These are phyloP conservation scores for Meripilus lineatus DNA, from an alignment of 1,284 basidiomycete species.

Conservation along the genomic window DNA sequence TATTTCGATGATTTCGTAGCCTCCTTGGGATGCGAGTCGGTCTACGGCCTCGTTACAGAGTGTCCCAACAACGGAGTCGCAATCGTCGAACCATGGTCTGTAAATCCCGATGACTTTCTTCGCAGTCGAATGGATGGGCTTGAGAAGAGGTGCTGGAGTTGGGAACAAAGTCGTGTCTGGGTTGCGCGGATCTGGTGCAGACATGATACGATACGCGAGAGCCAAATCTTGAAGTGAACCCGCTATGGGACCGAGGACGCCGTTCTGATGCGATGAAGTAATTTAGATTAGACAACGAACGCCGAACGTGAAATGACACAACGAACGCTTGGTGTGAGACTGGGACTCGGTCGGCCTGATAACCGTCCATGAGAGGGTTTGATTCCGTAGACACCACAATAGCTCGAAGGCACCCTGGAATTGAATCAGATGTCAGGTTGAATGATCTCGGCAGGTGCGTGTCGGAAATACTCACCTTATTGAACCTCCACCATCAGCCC, in stretches of 20 bases:
- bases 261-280: neutral
- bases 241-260: constrained; percentile 6
- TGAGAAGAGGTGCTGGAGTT: neutral
- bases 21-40: neutral
- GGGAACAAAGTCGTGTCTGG: constrained; percentile 1
- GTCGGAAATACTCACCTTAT: neutral
- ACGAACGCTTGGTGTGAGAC: neutral
- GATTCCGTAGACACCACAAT: constrained; percentile 9
- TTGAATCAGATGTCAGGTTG: neutral
- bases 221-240: constrained; percentile 1
- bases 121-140: neutral
- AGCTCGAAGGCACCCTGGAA: neutral
- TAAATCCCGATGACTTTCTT: neutral
- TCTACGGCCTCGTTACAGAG: constrained; percentile 3
- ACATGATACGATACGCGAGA: constrained; percentile 5
- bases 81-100: constrained; percentile 6
- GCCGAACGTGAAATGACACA: neutral
- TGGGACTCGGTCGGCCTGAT: constrained; percentile 3
- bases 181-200: neutral
- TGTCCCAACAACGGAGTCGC: neutral
- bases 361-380: constrained; percentile 7
- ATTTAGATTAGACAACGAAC: neutral
- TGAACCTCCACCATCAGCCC: constrained; percentile 5
- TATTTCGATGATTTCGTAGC: constrained; percentile 5
- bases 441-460: neutral